Conservation (phyloP, 2,329 filamentous ascomycete species). For the Didymella keratinophila region DNA sequence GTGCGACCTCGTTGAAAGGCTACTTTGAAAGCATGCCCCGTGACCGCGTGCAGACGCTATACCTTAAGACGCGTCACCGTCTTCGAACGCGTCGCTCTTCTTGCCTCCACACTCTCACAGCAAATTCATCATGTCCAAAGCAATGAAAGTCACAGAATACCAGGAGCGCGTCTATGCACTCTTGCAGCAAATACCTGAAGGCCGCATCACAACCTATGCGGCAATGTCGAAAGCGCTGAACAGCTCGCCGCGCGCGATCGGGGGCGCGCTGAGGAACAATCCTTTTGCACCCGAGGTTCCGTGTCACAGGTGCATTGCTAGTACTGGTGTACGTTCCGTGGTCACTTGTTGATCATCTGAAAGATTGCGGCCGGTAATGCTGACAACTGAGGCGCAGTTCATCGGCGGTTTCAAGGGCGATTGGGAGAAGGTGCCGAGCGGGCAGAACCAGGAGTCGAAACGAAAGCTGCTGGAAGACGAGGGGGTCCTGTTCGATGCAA, state of each 20-base stretch:
- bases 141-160: constrained; percentile 44
- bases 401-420: constrained; percentile 76
- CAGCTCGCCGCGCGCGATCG: constrained; percentile 78
- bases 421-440: constrained; percentile 68
- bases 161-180: constrained; percentile 68
- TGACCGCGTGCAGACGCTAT: constrained; percentile 32
- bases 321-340: constrained; percentile 63
- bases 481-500: constrained; percentile 69
- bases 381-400: constrained; percentile 30
- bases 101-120: background rate
- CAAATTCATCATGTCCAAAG: constrained; percentile 27
- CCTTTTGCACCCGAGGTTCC: constrained; percentile 84
- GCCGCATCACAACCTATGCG: constrained; percentile 80
- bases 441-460: constrained; percentile 71
- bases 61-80: background rate
- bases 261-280: constrained; percentile 77
- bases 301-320: constrained; percentile 81
- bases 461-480: constrained; percentile 67
- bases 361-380: too few relatives aligned
- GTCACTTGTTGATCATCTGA: too few relatives aligned
- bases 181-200: constrained; percentile 78
- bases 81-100: constrained; percentile 8
- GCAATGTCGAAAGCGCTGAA: constrained; percentile 71
- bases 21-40: constrained; percentile 46
- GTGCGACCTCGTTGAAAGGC: constrained; percentile 26